Base-by-base conservation (phyloP, 495 filamentous ascomycete species). In the Chaetomium cochliodes region DNA sequence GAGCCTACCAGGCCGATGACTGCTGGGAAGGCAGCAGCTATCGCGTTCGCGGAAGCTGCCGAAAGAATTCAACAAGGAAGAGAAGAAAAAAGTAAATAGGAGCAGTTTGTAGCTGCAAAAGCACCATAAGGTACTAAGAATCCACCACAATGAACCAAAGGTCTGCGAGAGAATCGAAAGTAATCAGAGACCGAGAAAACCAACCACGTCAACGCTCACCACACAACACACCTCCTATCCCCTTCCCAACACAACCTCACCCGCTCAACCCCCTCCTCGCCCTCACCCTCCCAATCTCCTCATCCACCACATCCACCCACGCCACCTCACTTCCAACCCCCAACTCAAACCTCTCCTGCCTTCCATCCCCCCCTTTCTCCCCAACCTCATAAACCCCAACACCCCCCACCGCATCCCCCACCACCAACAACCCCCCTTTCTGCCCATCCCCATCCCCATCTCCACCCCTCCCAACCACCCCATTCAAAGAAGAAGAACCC, bases 311-410 rank as follows among this genome's bases (percentile, higher is more conserved):
- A 56, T 56, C 53, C 28, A 39, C 54, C 54, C 54, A 57, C 37
- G 26, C 58, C 26, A 62, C 28, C 58, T 66, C 64, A 16, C 30
- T 53, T 53, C 59, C 61, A 39, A 63, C 62, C 37, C 60, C 49
- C 22, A 71, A 22, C 58, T 71, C 69, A 58, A 61, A 66, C 47
- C 46, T 62, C 39, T 15, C n/a, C 42, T 56, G 64, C 26, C 26
- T 57, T 9, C 33, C 33, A 3, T 6, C 33, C 33, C 5, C 33
- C 6, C 5, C 33, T 1, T 9, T 12, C 49, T 70, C 67, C 16
- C 51, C 58, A 0, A 73, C 64, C 26, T 70, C 54, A 52, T 73
- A 75, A 23, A 73, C 66, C 0, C 73, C 71, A 12, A 75, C 53
- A 0, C 28, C 61, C 0, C 73, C 73, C 23, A 16, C 59, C 12